Evolutionary conservation across 2,329 filamentous ascomycete species (phyloP).

Genomic region (Didymella sp.): DNA sequence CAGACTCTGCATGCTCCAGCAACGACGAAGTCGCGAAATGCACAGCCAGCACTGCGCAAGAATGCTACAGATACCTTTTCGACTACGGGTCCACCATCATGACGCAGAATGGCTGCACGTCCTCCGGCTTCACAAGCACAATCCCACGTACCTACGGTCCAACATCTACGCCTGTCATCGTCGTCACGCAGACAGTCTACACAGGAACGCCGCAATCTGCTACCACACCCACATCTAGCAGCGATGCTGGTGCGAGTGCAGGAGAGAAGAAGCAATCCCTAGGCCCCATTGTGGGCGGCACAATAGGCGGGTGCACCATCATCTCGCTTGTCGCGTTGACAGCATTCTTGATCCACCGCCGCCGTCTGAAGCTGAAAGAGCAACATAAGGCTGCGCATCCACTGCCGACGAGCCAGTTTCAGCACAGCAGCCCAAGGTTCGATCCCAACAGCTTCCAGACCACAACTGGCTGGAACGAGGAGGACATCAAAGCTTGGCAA

Average conservation of each 20-base stretch:
- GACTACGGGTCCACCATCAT: constrained; percentile 36
- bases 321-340: constrained; percentile 33
- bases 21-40: constrained; percentile 42
- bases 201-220: no score
- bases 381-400: neutral
- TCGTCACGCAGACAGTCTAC: constrained; percentile 8
- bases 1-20: constrained; percentile 31
- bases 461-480: neutral
- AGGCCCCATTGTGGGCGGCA: constrained; percentile 45
- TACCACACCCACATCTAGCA: no score
- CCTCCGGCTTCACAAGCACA: constrained; percentile 26
- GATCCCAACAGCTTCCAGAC: constrained; percentile 10
- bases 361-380: constrained; percentile 8
- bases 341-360: constrained; percentile 33
- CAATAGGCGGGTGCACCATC: constrained; percentile 39
- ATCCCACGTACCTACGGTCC: constrained; percentile 23
- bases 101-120: constrained; percentile 43
- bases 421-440: constrained; percentile 7
- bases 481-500: constrained; percentile 11
- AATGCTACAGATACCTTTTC: constrained; percentile 42
- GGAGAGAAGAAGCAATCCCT: constrained; percentile 25
- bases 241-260: no score
- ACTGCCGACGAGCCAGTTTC: neutral
- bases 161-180: constrained; percentile 8
- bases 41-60: constrained; percentile 27